These are phyloP conservation scores for Wickerhamomyces chaumierensis DNA, from an alignment of 805 yeast genomes.

Conservation along the genomic window DNA sequence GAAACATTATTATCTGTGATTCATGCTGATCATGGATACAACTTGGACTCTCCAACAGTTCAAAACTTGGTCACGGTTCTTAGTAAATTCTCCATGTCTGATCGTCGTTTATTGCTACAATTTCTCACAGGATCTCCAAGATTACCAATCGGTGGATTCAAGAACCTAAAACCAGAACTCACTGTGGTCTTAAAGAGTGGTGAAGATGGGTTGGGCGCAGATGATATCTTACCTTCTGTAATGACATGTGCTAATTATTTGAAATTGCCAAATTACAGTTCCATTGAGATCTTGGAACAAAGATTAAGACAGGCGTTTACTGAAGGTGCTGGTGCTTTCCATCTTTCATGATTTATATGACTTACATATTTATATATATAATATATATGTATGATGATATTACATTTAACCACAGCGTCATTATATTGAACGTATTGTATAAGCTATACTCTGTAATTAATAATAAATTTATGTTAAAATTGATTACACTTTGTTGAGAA, in stretches of 20 bases:
- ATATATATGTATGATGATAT: too few species aligned
- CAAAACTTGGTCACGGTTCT: constrained; percentile 51
- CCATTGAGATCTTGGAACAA: constrained; percentile 43
- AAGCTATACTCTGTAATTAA: too few species aligned
- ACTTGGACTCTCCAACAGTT: constrained; percentile 54
- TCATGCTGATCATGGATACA: constrained; percentile 86
- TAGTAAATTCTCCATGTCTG: constrained; percentile 36
- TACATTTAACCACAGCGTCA: too few species aligned
- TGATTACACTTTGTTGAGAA: too few species aligned
- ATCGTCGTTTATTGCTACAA: constrained; percentile 67
- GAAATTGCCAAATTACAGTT: constrained; percentile 75
- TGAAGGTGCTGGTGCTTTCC: constrained; percentile 85
- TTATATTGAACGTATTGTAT: too few species aligned
- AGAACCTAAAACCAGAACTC: constrained; percentile 65
- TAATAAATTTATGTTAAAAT: too few species aligned
- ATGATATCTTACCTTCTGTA: constrained; percentile 86
- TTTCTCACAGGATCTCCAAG: constrained; percentile 91
- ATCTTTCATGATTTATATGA: constrained; percentile 36
- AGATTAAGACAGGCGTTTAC: constrained; percentile 59
- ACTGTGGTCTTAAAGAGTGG: constrained; percentile 79
- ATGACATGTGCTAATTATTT: constrained; percentile 97
- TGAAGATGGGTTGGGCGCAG: constrained; percentile 59
- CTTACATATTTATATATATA: too few species aligned
- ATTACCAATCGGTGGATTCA: constrained; percentile 89
- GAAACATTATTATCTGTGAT: constrained; percentile 48